phyloP scores from a whole-genome alignment of 176 grass and related monocot genomes.

The Oryza brachyantha region DNA sequence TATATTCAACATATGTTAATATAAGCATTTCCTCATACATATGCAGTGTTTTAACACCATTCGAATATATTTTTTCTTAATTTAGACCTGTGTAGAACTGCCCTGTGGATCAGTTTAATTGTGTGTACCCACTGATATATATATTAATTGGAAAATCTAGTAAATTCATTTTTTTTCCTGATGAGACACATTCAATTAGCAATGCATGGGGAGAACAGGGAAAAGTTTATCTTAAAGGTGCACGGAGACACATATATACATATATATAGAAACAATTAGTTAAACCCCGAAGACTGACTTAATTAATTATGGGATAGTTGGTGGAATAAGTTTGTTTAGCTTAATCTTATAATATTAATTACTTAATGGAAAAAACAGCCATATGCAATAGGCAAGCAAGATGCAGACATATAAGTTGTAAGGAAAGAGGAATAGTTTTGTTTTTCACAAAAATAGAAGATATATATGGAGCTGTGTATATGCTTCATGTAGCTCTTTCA shows the following conservation, averaged over 20 bases:
- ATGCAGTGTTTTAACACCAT: no score
- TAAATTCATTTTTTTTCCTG: neutral
- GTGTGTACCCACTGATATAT: neutral
- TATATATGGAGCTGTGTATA: neutral
- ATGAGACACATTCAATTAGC: neutral
- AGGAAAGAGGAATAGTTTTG: neutral
- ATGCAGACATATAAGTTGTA: neutral
- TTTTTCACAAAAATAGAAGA: neutral
- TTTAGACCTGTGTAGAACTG: neutral
- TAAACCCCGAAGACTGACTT: no score
- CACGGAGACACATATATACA: neutral
- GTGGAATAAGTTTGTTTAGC: neutral
- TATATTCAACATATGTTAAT: neutral
- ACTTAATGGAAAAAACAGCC: neutral
- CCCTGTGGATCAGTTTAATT: neutral
- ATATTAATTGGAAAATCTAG: neutral
- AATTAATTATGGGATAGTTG: no score
- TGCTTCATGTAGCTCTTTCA: slow-evolving; percentile 20
- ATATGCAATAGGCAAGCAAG: neutral
- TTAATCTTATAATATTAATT: neutral
- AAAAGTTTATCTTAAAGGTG: neutral
- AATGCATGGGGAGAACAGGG: neutral
- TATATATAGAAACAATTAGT: no score
- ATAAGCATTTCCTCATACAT: neutral
- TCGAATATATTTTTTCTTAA: neutral